These are phyloP conservation scores for Wickerhamiella dianesei DNA, from an alignment of 805 yeast species.

Conservation along the genomic window DNA sequence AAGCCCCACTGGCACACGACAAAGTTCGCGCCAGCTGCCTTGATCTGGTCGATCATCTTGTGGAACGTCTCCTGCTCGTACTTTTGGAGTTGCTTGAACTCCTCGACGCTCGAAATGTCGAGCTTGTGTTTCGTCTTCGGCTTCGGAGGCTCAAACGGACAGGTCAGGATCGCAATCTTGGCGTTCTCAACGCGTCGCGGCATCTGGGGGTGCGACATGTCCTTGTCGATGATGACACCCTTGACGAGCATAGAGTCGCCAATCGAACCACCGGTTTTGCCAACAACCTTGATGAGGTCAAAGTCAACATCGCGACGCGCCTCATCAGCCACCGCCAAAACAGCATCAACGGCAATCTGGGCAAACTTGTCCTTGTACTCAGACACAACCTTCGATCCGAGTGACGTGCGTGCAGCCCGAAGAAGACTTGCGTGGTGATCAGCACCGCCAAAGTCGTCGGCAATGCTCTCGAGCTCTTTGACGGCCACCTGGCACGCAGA, in stretches of 20 bases:
- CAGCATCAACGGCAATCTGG: constrained; percentile 93
- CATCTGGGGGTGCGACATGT: constrained; percentile 98
- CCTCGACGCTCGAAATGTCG: constrained; percentile 87
- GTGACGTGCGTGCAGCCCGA: constrained; percentile 86
- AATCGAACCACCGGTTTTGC: constrained; percentile 88
- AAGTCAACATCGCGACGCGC: constrained; percentile 92
- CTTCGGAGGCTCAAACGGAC: constrained; percentile 99
- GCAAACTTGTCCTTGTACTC: constrained; percentile 91
- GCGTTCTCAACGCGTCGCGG: constrained; percentile 67
- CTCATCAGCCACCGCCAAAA: constrained; percentile 79
- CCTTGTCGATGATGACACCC: constrained; percentile 92
- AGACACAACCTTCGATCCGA: constrained; percentile 91
- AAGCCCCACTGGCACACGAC: constrained; percentile 99
- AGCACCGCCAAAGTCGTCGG: constrained; percentile 52
- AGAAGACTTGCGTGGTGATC: constrained; percentile 38
- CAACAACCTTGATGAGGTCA: constrained; percentile 88
- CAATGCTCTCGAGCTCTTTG: constrained; percentile 54
- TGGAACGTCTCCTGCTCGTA: constrained; percentile 85
- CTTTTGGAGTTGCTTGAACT: constrained; percentile 75
- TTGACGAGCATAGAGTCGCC: constrained; percentile 72
- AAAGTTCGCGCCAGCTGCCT: constrained; percentile 83
- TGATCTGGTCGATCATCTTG: constrained; percentile 79
- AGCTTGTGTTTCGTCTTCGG: constrained; percentile 97
- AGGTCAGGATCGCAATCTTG: constrained; percentile 85
- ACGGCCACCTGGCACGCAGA: constrained; percentile 92